Conservation (phyloP, 164 flowering plant species). For the Vitis cinerea region DNA sequence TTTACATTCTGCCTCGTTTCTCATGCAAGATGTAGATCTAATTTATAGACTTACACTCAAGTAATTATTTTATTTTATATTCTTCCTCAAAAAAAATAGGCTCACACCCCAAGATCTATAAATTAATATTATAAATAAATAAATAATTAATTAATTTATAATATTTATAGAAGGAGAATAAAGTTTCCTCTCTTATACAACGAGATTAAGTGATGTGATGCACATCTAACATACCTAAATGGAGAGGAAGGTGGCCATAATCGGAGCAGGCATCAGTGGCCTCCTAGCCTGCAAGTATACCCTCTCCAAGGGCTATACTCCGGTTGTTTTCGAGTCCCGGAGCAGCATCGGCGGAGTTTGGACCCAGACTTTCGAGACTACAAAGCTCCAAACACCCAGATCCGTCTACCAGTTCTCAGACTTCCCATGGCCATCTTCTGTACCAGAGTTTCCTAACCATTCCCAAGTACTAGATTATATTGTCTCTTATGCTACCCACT, state of each 20-base stretch:
- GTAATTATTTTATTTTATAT: too few species aligned
- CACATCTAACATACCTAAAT: slow-evolving; percentile 4
- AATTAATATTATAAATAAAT: too few species aligned
- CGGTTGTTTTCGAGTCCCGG: slow-evolving; percentile 44
- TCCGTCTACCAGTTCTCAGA: slow-evolving; percentile 54
- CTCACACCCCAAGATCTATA: too few species aligned
- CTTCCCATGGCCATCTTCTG: slow-evolving; percentile 61
- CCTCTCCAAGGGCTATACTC: slow-evolving; percentile 43
- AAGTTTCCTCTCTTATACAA: too few species aligned
- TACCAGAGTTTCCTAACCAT: slow-evolving; percentile 38
- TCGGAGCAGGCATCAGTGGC: slow-evolving; percentile 79
- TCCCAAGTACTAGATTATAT: slow-evolving; percentile 49
- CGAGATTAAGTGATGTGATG: too few species aligned
- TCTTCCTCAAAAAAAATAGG: too few species aligned
- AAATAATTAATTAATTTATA: too few species aligned
- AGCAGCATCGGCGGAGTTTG: slow-evolving; percentile 38
- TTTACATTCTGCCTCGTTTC: too few species aligned
- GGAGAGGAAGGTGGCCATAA: slow-evolving; percentile 48
- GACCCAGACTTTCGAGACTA: slow-evolving; percentile 44
- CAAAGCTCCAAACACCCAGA: slow-evolving; percentile 57
- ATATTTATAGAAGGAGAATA: too few species aligned
- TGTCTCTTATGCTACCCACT: slow-evolving; percentile 35
- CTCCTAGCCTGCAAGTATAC: slow-evolving; percentile 64
- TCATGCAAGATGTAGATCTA: too few species aligned
- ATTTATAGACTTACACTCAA: too few species aligned